Evolutionary conservation across 176 grass and related monocot genomes (phyloP), one percentile per base, ranked within the genome.

Genomic region (Hyparrhenia diplandra): DNA sequence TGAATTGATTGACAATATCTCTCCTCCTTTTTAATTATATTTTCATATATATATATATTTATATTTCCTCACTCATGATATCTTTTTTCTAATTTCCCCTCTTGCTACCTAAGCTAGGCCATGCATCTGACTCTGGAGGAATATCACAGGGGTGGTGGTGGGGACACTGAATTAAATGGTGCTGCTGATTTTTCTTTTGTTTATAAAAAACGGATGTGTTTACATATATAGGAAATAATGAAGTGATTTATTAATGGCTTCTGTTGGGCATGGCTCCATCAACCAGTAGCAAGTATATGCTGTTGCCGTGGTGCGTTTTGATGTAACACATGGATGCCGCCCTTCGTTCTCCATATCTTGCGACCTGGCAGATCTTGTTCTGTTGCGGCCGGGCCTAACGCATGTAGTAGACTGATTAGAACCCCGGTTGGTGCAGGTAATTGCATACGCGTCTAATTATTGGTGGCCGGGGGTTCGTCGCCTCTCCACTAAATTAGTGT

Each of bases 361-460:
- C 66, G n/a, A 73, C 79, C 88, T 89, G 83, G 73, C 88, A 82
- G 46, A 86, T 82, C 67, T 82, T 89, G 73, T 86, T 85, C 37
- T 49, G 78, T 82, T 73, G 73, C 28, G 66, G 40, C 30, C 21
- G 8, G 3, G 8, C 67, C 69, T 40, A 57, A 54, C 36, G 46
- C 47, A 41, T 21, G 27, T 20, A 29, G 67, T 20, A 20, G 47
- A 55, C 43, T 79, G 71, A 37, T 64, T 69, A 39, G 13, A 43
- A n/a, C 2, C n/a, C 67, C 71, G 54, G 76, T 80, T 85, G 76
- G 82, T 80, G 32, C 41, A 20, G 23, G 82, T 83, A 73, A 83
- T 73, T 51, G 59, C 34, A n/a, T n/a, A n/a, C n/a, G 23, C 46
- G 46, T 23, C 45, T 89, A 81, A 71, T 89, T 42, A 75, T 81